Conservation (phyloP, 2,329 filamentous ascomycete genomes). For the Rutstroemia sp. region DNA sequence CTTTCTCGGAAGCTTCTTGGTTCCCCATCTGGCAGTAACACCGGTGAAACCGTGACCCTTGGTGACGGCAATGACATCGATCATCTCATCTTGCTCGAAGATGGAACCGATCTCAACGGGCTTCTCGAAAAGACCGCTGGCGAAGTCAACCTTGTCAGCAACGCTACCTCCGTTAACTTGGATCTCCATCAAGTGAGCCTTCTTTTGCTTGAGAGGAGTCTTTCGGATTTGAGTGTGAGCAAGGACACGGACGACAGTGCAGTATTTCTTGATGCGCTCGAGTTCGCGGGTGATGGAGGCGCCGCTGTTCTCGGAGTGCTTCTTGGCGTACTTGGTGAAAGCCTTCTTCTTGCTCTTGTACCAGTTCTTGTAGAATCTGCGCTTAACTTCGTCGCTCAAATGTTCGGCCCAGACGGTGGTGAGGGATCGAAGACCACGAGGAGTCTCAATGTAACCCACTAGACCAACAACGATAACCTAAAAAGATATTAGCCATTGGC, state of each 20-base stretch:
- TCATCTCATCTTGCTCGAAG: constrained; percentile 99
- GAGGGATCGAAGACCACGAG: constrained; percentile 97
- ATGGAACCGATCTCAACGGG: constrained; percentile 84
- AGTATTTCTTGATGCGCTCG: constrained; percentile 99
- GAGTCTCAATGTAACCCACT: constrained; percentile 99
- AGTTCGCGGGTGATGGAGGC: constrained; percentile 91
- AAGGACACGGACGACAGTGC: constrained; percentile 97
- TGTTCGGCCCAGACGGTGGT: constrained; percentile 99
- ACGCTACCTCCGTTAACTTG: constrained; percentile 98
- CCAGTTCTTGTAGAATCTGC: constrained; percentile 99
- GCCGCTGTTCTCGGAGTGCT: constrained; percentile 91
- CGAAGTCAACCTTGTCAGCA: constrained; percentile 95
- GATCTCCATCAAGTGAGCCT: constrained; percentile 99
- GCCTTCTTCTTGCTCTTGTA: constrained; percentile 99
- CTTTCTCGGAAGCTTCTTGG: constrained; percentile 99
- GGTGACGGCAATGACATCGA: constrained; percentile 98
- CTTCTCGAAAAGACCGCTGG: constrained; percentile 97
- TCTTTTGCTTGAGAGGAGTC: constrained; percentile 99
- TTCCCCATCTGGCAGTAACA: constrained; percentile 97
- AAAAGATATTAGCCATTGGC: constrained; percentile 63
- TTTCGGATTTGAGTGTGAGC: constrained; percentile 99
- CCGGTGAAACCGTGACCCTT: constrained; percentile 98
- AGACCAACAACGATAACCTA: constrained; percentile 99
- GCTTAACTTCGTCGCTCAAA: constrained; percentile 96
- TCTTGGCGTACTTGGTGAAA: constrained; percentile 99